These are phyloP conservation scores for Sodiomyces alkalinus DNA, from an alignment of 2,329 filamentous ascomycete species.

Conservation along the genomic window DNA sequence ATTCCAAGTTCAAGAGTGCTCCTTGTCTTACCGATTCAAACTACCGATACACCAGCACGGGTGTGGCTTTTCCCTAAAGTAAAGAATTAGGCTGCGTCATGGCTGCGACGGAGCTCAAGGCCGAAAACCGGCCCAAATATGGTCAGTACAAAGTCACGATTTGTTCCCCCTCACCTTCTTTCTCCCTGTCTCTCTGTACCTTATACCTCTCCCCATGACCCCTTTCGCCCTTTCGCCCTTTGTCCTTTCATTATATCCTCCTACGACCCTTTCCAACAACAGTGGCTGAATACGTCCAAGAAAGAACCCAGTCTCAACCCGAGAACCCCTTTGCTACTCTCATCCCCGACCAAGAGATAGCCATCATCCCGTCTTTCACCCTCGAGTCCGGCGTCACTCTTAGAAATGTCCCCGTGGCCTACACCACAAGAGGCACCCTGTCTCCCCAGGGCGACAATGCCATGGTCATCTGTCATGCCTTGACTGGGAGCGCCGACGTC, in stretches of 20 bases:
- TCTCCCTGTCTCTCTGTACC: background rate
- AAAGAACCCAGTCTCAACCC: slow-evolving; percentile 53
- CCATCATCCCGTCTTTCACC: slow-evolving; percentile 74
- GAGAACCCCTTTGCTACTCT: slow-evolving; percentile 84
- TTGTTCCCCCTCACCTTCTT: slow-evolving; percentile 2
- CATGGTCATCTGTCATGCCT: slow-evolving; percentile 68
- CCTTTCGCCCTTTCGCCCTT: background rate
- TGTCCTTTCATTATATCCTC: background rate
- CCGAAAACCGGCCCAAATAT: slow-evolving; percentile 13
- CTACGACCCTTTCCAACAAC: slow-evolving; percentile 17
- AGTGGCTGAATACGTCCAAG: slow-evolving; percentile 50
- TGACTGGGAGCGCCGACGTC: slow-evolving; percentile 75
- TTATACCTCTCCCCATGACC: background rate
- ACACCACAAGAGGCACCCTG: slow-evolving; percentile 49
- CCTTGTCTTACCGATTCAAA: no score
- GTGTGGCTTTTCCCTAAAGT: no score
- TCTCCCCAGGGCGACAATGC: slow-evolving; percentile 46
- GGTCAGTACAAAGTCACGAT: no score
- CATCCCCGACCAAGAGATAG: slow-evolving; percentile 79
- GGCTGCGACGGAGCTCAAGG: slow-evolving; percentile 1
- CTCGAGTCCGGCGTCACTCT: slow-evolving; percentile 84
- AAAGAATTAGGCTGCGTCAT: no score
- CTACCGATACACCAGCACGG: no score
- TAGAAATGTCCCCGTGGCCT: slow-evolving; percentile 57
- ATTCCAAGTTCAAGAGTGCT: no score